These are phyloP conservation scores for Ceriops decandra DNA, from an alignment of 345 rosid genomes.

Conservation along the genomic window DNA sequence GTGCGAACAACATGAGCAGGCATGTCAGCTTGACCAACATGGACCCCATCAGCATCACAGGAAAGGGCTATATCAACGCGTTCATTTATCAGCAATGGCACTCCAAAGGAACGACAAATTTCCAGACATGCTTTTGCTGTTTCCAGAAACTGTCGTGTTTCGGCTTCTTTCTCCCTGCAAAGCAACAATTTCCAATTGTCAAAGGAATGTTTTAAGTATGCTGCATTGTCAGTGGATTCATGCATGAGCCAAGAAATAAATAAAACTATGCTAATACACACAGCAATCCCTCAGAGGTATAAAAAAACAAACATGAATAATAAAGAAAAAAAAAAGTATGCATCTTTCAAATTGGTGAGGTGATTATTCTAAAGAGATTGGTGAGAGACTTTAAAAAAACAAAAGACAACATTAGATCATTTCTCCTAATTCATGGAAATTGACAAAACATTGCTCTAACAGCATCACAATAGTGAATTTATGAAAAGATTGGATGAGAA, in stretches of 20 bases:
- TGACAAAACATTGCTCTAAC: background rate
- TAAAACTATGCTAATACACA: background rate
- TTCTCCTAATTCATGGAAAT: background rate
- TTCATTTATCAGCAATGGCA: constrained; percentile 76
- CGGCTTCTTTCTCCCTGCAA: constrained; percentile 61
- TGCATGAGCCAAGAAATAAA: background rate
- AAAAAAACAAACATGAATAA: background rate
- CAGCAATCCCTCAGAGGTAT: background rate
- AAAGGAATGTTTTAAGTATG: background rate
- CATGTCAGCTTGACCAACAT: constrained; percentile 87
- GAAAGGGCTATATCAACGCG: constrained; percentile 84
- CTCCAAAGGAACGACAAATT: constrained; percentile 51
- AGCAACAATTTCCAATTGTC: background rate
- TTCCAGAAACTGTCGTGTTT: constrained; percentile 59
- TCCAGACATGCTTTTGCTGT: constrained; percentile 65
- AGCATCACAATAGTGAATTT: no score
- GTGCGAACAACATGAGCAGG: constrained; percentile 52
- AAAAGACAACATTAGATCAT: background rate
- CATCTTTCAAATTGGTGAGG: background rate
- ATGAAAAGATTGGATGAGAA: no score
- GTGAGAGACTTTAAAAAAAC: background rate
- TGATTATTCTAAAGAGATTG: background rate
- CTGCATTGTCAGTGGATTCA: background rate
- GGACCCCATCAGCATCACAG: constrained; percentile 85
- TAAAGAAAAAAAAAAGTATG: background rate